A percentile compares a stretch with the other conserved stretches of the same genome.
These are phyloP conservation scores for Coemansia sp. DNA, from an alignment of 192 early-diverging fungal genomes.

Conservation along the genomic window DNA sequence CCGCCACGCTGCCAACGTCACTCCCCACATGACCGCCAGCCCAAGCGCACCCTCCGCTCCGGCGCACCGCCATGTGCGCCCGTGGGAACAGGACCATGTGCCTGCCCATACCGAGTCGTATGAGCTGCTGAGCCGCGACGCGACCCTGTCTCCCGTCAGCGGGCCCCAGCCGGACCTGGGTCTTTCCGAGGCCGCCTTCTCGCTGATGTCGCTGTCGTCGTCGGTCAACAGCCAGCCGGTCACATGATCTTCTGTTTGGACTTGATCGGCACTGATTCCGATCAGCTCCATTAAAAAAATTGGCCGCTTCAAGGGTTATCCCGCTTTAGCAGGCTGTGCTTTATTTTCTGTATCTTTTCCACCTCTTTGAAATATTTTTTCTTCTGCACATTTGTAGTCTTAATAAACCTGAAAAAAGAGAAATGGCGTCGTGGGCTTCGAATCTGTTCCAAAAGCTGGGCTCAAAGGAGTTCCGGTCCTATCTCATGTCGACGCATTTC, in stretches of 20 bases:
- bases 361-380: neutral
- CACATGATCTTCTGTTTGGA: conserved; percentile 3
- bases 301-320: too few relatives aligned
- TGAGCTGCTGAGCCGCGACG: neutral
- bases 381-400: neutral
- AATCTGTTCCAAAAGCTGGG: conserved; percentile 55
- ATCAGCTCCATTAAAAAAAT: too few relatives aligned
- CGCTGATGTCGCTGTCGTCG: conserved; percentile 50
- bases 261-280: neutral
- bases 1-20: neutral
- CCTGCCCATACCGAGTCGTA: neutral
- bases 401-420: neutral
- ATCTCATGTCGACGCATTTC: conserved; percentile 65
- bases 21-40: conserved; percentile 10
- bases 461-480: conserved; percentile 65
- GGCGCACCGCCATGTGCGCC: conserved; percentile 27
- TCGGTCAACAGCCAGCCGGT: conserved; percentile 3
- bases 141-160: too few relatives aligned
- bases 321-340: too few relatives aligned
- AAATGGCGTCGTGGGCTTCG: conserved; percentile 52
- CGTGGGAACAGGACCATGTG: conserved; percentile 33
- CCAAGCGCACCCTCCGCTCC: neutral
- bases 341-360: neutral
- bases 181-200: conserved; percentile 48
- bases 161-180: conserved; percentile 6